Conservation (phyloP, 495 filamentous ascomycete species). For the Trichoderma parareesei region DNA sequence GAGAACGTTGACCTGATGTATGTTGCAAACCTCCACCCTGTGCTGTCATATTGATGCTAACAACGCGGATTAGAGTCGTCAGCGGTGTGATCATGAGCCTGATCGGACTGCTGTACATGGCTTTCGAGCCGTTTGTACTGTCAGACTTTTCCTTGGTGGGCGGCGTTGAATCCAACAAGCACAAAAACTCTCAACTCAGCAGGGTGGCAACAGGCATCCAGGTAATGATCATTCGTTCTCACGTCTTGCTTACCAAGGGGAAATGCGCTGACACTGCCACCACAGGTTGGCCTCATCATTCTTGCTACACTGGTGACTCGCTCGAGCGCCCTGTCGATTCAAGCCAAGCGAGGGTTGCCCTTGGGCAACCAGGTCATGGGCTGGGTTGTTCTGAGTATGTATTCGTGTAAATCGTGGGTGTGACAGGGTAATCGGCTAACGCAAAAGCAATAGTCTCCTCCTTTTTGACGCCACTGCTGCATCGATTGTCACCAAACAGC, state of each 20-base stretch:
- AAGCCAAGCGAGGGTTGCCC: slow-evolving; percentile 82
- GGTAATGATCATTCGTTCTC: not conserved
- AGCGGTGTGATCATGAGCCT: slow-evolving; percentile 73
- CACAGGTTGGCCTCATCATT: slow-evolving; percentile 62
- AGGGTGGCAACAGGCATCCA: slow-evolving; percentile 39
- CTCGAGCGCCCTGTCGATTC: slow-evolving; percentile 71
- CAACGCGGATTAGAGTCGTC: slow-evolving; percentile 45
- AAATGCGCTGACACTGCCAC: not conserved
- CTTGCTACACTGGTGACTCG: slow-evolving; percentile 80
- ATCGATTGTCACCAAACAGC: slow-evolving; percentile 72
- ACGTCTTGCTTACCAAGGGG: not conserved
- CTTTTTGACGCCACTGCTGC: slow-evolving; percentile 68
- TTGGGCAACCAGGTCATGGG: slow-evolving; percentile 81
- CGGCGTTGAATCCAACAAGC: slow-evolving; percentile 20
- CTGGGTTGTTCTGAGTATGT: slow-evolving; percentile 74
- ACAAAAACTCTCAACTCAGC: slow-evolving; percentile 24
- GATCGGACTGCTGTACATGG: slow-evolving; percentile 70
- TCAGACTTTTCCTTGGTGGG: slow-evolving; percentile 30
- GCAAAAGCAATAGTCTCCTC: slow-evolving; percentile 50
- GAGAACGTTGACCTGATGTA: slow-evolving; percentile 76
- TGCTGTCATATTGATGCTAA: not conserved
- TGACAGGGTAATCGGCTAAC: slow-evolving; percentile 15
- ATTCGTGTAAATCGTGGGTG: not conserved
- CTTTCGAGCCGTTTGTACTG: slow-evolving; percentile 68
- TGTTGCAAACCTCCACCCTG: slow-evolving; percentile 21